Base-by-base conservation (phyloP, 148 eudicot species). In the Bassia scoparia region DNA sequence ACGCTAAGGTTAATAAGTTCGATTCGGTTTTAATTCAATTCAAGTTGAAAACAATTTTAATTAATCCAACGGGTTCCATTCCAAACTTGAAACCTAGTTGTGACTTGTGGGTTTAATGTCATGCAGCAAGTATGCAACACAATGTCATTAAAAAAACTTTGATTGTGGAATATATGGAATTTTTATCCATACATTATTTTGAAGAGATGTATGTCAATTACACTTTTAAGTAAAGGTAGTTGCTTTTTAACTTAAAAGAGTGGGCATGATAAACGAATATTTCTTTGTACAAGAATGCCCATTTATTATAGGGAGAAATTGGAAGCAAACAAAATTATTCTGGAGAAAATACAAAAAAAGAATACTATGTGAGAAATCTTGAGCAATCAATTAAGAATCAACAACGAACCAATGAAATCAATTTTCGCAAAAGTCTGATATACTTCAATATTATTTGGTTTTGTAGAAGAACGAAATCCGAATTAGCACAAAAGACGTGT, bases 321-420 rank as follows among this genome's bases (percentile, higher is more conserved):
- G n/a, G 2, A 66, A 66, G 4, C 53, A 66, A 66, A 66, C 69
- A 66, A 41, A 66, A 41, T 9, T 34, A 0, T 16, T n/a, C 11
- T 65, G n/a, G 20, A 24, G 68, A 65, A 41, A 21, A n/a, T 34
- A 65, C 50, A 34, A 65, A 65, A 64, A n/a, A n/a, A n/a, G n/a
- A n/a, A 65, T 66, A 66, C 53, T 66, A 7, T n/a, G 38, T 49
- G 18, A 18, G 21, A 49, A 18, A 15, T 15, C 2, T 4, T 7
- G 61, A 56, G 61, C 2, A 30, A 30, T 23, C 5, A 0, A 16
- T 14, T 5, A 49, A 15, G 17, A 31, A 61, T 16, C 20, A 30
- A 38, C 31, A 15, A 46, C 13, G 10, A 50, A 65, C 48, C 30
- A 23, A 62, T 13, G 43, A 26, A 62, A 62, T 62, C 41, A 31